Percentiles rank a stretch among this genome's conserved stretches.
Conservation (phyloP, 768 basidiomycete genomes). For the Hericium rajendrae region DNA sequence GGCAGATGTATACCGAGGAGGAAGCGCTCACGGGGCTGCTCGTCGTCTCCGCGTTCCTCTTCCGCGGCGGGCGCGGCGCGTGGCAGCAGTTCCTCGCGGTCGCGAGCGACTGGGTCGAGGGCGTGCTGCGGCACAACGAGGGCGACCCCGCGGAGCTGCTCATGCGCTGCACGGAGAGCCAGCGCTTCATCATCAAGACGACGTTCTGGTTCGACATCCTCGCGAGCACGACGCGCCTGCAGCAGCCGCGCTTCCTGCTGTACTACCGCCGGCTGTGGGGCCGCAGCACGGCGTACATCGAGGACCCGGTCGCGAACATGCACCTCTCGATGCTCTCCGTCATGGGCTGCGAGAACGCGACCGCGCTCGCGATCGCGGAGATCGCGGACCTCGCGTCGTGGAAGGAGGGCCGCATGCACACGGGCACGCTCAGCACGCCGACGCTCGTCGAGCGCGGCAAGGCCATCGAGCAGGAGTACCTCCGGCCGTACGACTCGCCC, state of each 20-base stretch:
- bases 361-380: constrained; percentile 73
- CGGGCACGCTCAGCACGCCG: constrained; percentile 46
- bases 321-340: constrained; percentile 67
- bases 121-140: constrained; percentile 31
- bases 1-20: constrained; percentile 35
- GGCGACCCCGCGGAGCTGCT: constrained; percentile 37
- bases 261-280: constrained; percentile 50
- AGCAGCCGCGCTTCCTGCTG: constrained; percentile 45
- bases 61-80: constrained; percentile 61
- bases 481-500: constrained; percentile 21
- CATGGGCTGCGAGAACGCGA: constrained; percentile 79
- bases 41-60: constrained; percentile 67
- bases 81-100: constrained; percentile 63
- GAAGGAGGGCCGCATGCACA: constrained; percentile 38
- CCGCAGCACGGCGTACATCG: constrained; percentile 30
- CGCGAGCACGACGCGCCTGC: constrained; percentile 60
- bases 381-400: constrained; percentile 55
- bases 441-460: constrained; percentile 46
- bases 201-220: constrained; percentile 85
- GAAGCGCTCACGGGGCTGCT: constrained; percentile 76
- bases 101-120: constrained; percentile 45
- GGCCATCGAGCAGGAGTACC: constrained; percentile 37
- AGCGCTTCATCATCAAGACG: constrained; percentile 70
- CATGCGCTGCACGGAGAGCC: constrained; percentile 35
- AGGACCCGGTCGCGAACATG: constrained; percentile 19